These are phyloP conservation scores for Rhododendron kiyosumense DNA, from an alignment of 148 eudicot species.

Conservation along the genomic window DNA sequence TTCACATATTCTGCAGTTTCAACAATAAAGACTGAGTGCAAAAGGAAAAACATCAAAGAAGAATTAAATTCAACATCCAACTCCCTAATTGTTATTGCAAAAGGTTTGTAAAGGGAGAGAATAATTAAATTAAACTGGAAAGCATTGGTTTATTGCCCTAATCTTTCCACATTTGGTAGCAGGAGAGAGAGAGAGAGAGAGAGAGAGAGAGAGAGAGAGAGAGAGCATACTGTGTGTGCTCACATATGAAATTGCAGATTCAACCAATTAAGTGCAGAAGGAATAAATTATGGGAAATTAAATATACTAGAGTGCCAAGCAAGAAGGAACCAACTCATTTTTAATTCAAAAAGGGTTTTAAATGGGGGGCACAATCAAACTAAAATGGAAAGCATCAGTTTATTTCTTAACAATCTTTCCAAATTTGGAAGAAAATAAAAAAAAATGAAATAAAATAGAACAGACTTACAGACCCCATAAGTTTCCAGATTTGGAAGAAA, in stretches of 20 bases:
- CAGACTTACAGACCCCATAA: neutral
- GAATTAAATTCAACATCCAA: too few species aligned
- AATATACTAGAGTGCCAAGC: neutral
- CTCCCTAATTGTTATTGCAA: neutral
- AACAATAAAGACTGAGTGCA: too few species aligned
- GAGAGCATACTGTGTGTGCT: neutral
- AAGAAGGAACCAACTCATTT: neutral
- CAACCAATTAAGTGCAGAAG: neutral
- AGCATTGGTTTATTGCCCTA: neutral
- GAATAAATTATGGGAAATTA: too few species aligned
- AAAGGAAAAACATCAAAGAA: too few species aligned
- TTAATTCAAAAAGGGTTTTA: neutral
- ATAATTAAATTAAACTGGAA: neutral
- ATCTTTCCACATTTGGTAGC: constrained; percentile 4
- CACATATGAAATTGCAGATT: neutral
- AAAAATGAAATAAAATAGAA: neutral
- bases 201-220: constrained; percentile 2
- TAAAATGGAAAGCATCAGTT: neutral
- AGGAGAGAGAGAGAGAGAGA: neutral
- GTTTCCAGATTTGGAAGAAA: neutral
- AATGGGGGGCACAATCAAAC: neutral
- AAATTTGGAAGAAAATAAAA: neutral
- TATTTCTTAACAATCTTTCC: neutral
- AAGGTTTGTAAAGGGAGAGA: neutral
- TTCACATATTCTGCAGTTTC: too few species aligned